Percentiles rank a stretch among this genome's conserved stretches.
phyloP scores from a whole-genome alignment of 192 early-diverging fungal species.

The Gaertneriomyces sp. region DNA sequence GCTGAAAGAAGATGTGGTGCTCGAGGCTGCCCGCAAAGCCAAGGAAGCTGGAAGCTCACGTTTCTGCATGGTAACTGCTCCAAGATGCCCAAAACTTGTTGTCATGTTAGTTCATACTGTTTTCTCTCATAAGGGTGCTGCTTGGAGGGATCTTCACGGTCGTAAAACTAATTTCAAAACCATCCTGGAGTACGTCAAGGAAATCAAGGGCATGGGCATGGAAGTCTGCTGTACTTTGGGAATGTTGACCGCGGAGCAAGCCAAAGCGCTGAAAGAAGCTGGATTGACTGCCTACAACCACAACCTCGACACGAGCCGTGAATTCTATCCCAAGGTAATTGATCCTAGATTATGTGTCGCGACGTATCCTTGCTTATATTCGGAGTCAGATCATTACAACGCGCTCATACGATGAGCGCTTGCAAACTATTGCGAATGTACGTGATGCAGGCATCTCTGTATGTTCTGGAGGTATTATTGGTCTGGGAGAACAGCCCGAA shows the following conservation, averaged over 20 bases:
- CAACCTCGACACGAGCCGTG: slow-evolving; percentile 77
- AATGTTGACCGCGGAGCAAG: slow-evolving; percentile 72
- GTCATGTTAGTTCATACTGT: background rate
- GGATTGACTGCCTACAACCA: slow-evolving; percentile 86
- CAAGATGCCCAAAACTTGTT: no score
- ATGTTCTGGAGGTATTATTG: slow-evolving; percentile 83
- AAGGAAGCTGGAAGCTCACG: slow-evolving; percentile 74
- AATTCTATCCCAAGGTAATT: slow-evolving; percentile 66
- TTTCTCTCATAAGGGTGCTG: slow-evolving; percentile 51
- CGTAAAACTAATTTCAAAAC: slow-evolving; percentile 80
- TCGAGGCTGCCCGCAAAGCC: slow-evolving; percentile 66
- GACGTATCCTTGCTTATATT: background rate
- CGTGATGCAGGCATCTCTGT: slow-evolving; percentile 75
- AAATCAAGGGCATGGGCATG: slow-evolving; percentile 79
- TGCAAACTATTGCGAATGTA: slow-evolving; percentile 68
- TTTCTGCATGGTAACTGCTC: slow-evolving; percentile 65
- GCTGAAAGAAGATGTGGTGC: slow-evolving; percentile 64
- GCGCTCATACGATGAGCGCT: slow-evolving; percentile 72
- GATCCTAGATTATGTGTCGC: background rate
- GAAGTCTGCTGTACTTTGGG: slow-evolving; percentile 85
- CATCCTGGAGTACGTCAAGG: slow-evolving; percentile 68
- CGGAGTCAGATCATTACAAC: slow-evolving; percentile 65
- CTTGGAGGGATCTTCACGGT: slow-evolving; percentile 76
- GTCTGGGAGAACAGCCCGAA: slow-evolving; percentile 66
- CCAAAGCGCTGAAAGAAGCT: slow-evolving; percentile 72